A percentile compares a stretch with the other conserved stretches of the same genome.
Conservation (phyloP, 78 protist species). For the Polysphondylium violaceum region DNA sequence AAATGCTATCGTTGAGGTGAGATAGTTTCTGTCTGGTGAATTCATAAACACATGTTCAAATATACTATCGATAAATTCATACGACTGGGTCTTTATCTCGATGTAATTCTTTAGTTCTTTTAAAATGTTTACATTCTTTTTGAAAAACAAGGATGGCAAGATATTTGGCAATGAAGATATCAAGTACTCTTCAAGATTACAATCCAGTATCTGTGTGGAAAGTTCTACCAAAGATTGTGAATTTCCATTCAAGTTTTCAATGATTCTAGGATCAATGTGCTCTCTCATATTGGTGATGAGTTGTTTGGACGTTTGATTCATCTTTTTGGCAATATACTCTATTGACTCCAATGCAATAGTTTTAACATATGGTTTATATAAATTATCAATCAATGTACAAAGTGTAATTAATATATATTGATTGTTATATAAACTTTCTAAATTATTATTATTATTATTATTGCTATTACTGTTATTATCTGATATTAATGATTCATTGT, state of each 20-base stretch:
- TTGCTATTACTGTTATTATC: neutral
- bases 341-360: neutral
- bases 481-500: neutral
- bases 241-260: conserved; percentile 1
- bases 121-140: neutral
- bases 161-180: neutral
- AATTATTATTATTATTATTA: neutral
- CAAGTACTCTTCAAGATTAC: neutral
- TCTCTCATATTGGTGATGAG: conserved; percentile 1
- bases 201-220: neutral
- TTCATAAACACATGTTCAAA: conserved; percentile 37
- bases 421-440: conserved; percentile 1
- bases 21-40: neutral
- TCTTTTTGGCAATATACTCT: neutral
- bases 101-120: neutral
- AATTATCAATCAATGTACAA: conserved; percentile 29
- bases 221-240: neutral
- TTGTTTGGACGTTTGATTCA: conserved; percentile 10
- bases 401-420: conserved; percentile 16
- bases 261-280: conserved; percentile 6
- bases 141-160: conserved; percentile 12
- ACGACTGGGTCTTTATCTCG: too few relatives aligned
- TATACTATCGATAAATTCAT: neutral
- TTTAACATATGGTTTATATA: neutral
- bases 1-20: neutral